Evolutionary conservation across 2,329 filamentous ascomycete genomes (phyloP), one percentile per base, ranked within the genome.

Genomic region (Cladobotryum protrusum): DNA sequence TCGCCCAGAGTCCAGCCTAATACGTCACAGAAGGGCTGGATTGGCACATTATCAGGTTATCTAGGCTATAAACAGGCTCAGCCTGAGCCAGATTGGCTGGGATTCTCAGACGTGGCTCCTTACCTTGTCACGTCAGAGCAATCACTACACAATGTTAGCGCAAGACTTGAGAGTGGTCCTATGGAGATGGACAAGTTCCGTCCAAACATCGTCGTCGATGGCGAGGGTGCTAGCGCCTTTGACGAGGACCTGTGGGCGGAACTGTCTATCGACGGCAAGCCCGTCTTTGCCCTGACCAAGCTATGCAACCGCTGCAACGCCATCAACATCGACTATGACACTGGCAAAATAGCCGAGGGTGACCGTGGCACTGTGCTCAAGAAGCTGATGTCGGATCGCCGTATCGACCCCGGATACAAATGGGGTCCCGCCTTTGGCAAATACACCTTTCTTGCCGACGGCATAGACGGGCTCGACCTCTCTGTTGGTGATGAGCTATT

Each of bases 231-330:
- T 29, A 9, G 11, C 9, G 68, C 79, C 1, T 90, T 79, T 62
- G 83, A 84, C 12, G 86, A 90, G 63, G 86, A 90, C 62, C 88
- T 78, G 60, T 90, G 85, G 86, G 78, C 71, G 3, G 81, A 83
- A 59, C 65, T 89, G 33, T 64, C 65, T 14, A 63, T 86, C 36
- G 54, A 60, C 45, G 54, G 55, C 33, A 29, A 49, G 15, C 61
- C 63, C 5, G 68, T 67, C 37, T 68, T 89, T 6, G 61, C 77
- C 5, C 69, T 89, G 29, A 89, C 84, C 33, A 81, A 79, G 46
- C 87, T 89, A 63, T 90, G 86, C 62, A 76, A 73, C 33, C 73
- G 86, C 36, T 91, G 86, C 64, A 68, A 72, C 29, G 86, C 82
- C 53, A 69, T 89, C 54, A 89, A 88, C 65, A 78, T 90, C 51